A percentile compares a stretch with the other conserved stretches of the same genome.
phyloP scores from a whole-genome alignment of 1,284 basidiomycete species.

The Malassezia equina region DNA sequence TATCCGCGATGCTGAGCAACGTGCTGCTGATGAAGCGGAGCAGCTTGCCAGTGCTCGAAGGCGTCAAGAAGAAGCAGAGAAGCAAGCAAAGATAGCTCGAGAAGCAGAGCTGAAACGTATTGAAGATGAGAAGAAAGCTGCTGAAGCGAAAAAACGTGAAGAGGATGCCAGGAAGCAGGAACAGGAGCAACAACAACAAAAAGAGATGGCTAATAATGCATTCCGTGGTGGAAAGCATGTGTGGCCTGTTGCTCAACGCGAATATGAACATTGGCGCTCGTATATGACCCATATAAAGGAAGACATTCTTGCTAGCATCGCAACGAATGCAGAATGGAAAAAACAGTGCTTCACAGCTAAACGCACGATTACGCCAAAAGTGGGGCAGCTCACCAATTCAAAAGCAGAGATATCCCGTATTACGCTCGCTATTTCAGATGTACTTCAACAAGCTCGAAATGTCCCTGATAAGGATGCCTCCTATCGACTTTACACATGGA shows the following conservation, averaged over 20 bases:
- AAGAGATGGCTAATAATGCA: constrained; percentile 5
- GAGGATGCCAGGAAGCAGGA: constrained; percentile 15
- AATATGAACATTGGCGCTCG: constrained; percentile 25
- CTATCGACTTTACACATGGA: constrained; percentile 57
- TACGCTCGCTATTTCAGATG: constrained; percentile 57
- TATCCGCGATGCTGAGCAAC: constrained; percentile 35
- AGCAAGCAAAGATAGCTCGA: constrained; percentile 23
- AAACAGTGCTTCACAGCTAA: constrained; percentile 56
- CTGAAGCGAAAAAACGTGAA: constrained; percentile 9
- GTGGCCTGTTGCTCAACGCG: constrained; percentile 19
- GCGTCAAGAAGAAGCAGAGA: constrained; percentile 34
- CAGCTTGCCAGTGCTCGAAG: constrained; percentile 27
- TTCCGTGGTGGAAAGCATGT: constrained; percentile 26
- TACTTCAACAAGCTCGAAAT: constrained; percentile 49
- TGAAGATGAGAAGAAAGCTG: constrained; percentile 29
- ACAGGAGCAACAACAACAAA: constrained; percentile 25
- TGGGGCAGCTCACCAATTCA: constrained; percentile 84
- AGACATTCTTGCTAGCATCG: constrained; percentile 64
- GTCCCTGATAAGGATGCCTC: constrained; percentile 41
- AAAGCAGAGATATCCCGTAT: constrained; percentile 60
- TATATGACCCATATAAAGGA: constrained; percentile 59
- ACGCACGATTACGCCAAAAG: constrained; percentile 74
- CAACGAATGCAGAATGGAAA: constrained; percentile 55
- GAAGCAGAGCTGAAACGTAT: constrained; percentile 33
- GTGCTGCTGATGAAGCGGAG: constrained; percentile 28